These are phyloP conservation scores for Aureobasidium leucospermi DNA, from an alignment of 2,329 filamentous ascomycete species.

Conservation along the genomic window DNA sequence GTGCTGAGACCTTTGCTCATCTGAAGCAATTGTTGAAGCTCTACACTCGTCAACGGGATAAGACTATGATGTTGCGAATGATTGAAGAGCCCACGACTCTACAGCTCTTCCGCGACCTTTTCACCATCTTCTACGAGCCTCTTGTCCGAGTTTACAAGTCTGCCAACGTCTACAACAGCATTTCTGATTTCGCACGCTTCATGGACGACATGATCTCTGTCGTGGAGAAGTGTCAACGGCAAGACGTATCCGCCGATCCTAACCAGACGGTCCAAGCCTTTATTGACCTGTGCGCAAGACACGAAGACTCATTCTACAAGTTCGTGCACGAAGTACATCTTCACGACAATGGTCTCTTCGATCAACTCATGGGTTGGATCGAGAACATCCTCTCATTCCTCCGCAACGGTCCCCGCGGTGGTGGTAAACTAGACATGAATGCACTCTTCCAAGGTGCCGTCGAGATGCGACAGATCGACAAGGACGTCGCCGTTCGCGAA, in stretches of 20 bases:
- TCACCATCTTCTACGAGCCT: conserved; percentile 98
- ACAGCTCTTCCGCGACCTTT: conserved; percentile 90
- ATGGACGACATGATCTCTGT: conserved; percentile 87
- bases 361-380: conserved; percentile 93
- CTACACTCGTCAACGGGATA: conserved; percentile 83
- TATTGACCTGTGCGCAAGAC: conserved; percentile 89
- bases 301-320: conserved; percentile 97
- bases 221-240: conserved; percentile 58
- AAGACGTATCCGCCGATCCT: conserved; percentile 86
- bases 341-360: conserved; percentile 94
- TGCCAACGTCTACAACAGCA: conserved; percentile 93
- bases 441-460: conserved; percentile 78
- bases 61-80: conserved; percentile 91
- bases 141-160: conserved; percentile 97
- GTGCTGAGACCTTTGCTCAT: conserved; percentile 86
- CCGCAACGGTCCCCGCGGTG: conserved; percentile 67
- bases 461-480: conserved; percentile 60
- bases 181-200: conserved; percentile 92
- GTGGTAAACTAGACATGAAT: conserved; percentile 88
- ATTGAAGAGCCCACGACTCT: conserved; percentile 97
- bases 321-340: conserved; percentile 97
- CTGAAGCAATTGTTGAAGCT: conserved; percentile 93
- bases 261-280: conserved; percentile 98
- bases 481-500: conserved; percentile 64
- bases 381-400: conserved; percentile 93